Evolutionary conservation across 1,284 basidiomycete species (phyloP).

Genomic region (Tilletia caries): DNA sequence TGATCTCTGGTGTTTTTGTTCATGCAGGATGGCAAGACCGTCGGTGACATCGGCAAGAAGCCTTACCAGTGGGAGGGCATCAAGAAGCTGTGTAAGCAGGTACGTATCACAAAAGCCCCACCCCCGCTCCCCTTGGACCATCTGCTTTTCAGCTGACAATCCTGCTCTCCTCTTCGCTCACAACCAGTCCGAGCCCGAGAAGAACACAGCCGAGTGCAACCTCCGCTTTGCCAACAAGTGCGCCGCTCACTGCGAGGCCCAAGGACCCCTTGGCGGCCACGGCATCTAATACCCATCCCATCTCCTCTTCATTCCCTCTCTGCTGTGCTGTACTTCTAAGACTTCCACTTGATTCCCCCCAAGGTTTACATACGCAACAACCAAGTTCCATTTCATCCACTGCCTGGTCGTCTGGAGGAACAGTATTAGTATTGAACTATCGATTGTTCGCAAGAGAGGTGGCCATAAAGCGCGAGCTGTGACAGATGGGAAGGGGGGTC

Average conservation of each 20-base stretch:
- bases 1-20: neutral
- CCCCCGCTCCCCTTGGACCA: neutral
- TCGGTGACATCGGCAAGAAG: constrained; percentile 36
- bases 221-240: constrained; percentile 28
- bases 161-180: constrained; percentile 15
- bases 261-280: constrained; percentile 30
- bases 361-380: too few species aligned
- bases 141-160: too few species aligned
- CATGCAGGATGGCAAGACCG: constrained; percentile 22
- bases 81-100: constrained; percentile 27
- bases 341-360: too few species aligned
- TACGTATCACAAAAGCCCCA: neutral
- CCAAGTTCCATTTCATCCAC: too few species aligned
- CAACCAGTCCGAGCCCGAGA: constrained; percentile 22
- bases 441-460: too few species aligned
- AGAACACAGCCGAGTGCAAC: constrained; percentile 33
- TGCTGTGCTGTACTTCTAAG: too few species aligned
- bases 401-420: too few species aligned
- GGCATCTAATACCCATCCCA: neutral
- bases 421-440: too few species aligned
- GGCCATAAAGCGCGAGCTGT: too few species aligned
- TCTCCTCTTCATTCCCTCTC: neutral
- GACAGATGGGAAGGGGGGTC: too few species aligned
- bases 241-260: constrained; percentile 33
- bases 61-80: constrained; percentile 30